Base-by-base conservation (phyloP, 106 monocot species). In the Agapanthus africanus region DNA sequence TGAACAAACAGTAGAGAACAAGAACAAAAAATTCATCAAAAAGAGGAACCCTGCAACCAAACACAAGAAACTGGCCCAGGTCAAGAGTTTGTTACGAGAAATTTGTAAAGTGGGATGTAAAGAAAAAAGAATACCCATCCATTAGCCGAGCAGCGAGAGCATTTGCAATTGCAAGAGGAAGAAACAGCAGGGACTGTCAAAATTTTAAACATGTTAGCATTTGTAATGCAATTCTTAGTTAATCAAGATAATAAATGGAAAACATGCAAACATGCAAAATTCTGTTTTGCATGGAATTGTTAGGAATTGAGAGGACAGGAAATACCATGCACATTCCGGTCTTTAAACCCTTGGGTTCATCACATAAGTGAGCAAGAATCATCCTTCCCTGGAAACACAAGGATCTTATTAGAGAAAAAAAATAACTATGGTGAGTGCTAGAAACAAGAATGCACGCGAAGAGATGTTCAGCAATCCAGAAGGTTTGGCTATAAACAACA, bases 281-380 rank as follows among this genome's bases (percentile, higher is more conserved):
- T 18, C 31, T 3, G 13, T 49, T 36, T 8, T 33, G 32, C 31
- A 7, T 61, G 10, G 10, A 35, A 49, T 13, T 19, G 47, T 28
- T 49, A 31, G 40, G 8, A 23, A 35, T 5, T 35, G 13, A 23
- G 33, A 18, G 14, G 6, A 21, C 14, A n/a, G n/a, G n/a, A 38
- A 16, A 25, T 90, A 99, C 97, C 97, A 92, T 77, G 80, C 92
- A 99, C 97, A 99, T 99, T 66, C 84, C 91, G 77, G 97, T 90
- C 75, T 99, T 99, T 71, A 99, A 83, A 34, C 97, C 97, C 75
- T 92, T 92, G 14, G 89, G 89, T 73, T 99, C 97, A 73, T 99
- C 97, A 72, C 97, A 99, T n/a, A 99, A 82, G 71, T 99, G 97
- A 44, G 97, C 97, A 31, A 99, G 77, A 78, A 99, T 99, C 91